phyloP scores from a whole-genome alignment of 179 eudicot genomes.

The Vitellaria paradoxa region DNA sequence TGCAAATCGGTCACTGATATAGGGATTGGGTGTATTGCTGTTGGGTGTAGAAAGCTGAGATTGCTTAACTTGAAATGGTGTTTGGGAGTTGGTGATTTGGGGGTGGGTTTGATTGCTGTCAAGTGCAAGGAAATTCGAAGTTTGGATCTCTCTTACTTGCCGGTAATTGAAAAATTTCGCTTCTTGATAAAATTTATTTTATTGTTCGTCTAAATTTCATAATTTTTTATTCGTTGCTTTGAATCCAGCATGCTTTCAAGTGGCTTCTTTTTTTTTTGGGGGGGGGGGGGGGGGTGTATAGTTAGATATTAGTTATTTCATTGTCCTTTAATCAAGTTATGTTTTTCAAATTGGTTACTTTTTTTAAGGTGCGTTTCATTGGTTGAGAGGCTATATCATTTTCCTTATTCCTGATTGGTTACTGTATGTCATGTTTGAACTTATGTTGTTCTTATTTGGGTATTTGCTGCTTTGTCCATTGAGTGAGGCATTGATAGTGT shows the following conservation, averaged over 20 bases:
- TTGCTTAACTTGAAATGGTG: slow-evolving; percentile 78
- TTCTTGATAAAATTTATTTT: background rate
- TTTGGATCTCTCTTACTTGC: slow-evolving; percentile 91
- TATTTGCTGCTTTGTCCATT: background rate
- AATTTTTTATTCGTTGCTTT: background rate
- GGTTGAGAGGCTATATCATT: background rate
- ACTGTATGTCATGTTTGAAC: background rate
- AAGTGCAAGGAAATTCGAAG: slow-evolving; percentile 68
- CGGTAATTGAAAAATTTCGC: slow-evolving; percentile 39
- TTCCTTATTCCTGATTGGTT: background rate
- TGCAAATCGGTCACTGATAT: slow-evolving; percentile 84
- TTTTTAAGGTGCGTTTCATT: background rate
- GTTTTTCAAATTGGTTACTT: background rate
- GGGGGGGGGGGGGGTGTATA: background rate
- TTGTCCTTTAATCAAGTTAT: background rate
- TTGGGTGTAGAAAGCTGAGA: slow-evolving; percentile 79
- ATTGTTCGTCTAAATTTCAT: background rate
- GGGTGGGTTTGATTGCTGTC: slow-evolving; percentile 81
- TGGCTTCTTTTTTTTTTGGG: background rate
- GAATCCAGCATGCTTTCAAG: too few species aligned
- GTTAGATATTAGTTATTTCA: background rate
- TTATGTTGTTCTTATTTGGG: background rate
- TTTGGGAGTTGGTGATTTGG: slow-evolving; percentile 86
- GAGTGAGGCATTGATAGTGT: background rate
- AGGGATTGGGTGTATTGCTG: slow-evolving; percentile 94